Evolutionary conservation across 2,329 filamentous ascomycete species (phyloP), one percentile per base, ranked within the genome.

Genomic region (Cryoendolithus antarcticus): DNA sequence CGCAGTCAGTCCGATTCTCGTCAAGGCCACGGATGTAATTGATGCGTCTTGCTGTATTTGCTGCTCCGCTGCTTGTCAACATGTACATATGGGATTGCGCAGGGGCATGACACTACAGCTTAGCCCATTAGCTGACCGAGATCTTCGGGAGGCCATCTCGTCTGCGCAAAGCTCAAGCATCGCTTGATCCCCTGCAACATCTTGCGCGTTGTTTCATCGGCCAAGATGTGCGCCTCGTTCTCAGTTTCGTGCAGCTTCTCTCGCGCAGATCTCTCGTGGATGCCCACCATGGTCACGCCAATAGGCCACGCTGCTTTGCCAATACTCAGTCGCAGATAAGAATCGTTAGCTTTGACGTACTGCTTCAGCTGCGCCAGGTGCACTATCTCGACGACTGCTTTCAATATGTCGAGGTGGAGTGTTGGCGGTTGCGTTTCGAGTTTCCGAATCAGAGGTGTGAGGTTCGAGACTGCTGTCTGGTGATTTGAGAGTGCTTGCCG

Each of bases 241-340:
- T 75, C 74, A 44, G 68, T 72, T 59, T 91, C 77, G 58, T 96
- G 88, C 43, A 98, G 67, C 65, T 98, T 98, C 65, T 98, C 91
- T 46, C 91, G 76, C 12, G 91, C 89, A 49, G 82, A 91, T 56
- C 91, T 78, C 69, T 96, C 91, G 74, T 98, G 91, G 53, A 98
- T 98, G 70, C 91, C 91, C 55, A 98, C 91, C 91, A 96, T 98
- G 60, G 91, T 98, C 30, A 98, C 91, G 63, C 91, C 91, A 55
- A 98, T 98, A 15, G 91, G 91, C 91, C 91, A 98, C 10, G 91
- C 91, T 19, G 59, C 57, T 43, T 62, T 62, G 12, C 59, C 59
- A 55, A 98, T 98, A 59, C 85, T 93, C 39, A 98, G 69, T 39
- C 85, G 74, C 44, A 98, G 68, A 61, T 98, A 98, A 0, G 86